Evolutionary conservation across 2,329 filamentous ascomycete genomes (phyloP).

Genomic region (Cercospora nicotianae): DNA sequence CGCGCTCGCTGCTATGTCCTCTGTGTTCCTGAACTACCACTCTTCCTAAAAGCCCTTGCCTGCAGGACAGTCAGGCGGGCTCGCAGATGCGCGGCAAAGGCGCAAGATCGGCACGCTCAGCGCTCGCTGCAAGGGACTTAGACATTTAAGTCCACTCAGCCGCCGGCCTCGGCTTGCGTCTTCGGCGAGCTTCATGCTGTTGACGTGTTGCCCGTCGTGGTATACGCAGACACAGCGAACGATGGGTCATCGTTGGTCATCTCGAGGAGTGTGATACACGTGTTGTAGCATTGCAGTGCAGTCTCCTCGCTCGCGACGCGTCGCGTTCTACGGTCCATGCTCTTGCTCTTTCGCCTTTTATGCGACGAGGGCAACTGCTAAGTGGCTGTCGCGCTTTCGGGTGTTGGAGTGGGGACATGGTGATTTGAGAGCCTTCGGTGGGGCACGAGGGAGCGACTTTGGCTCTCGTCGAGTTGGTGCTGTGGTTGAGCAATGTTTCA

Average conservation of each 20-base stretch:
- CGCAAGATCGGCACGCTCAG: not conserved
- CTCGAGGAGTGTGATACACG: not conserved
- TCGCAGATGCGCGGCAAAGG: not conserved
- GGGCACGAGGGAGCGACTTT: not conserved
- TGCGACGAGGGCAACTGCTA: not conserved
- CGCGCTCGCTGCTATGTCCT: not conserved
- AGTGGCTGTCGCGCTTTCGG: not conserved
- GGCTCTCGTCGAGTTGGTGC: not conserved
- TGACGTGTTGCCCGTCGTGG: not conserved
- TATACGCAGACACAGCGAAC: not conserved
- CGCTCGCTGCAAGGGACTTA: conserved; percentile 9
- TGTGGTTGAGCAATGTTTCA: not conserved
- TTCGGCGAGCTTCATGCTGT: conserved; percentile 3
- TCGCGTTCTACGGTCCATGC: not conserved
- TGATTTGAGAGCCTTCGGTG: not conserved
- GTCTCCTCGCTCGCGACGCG: not conserved
- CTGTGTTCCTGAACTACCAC: not conserved
- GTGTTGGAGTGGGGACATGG: not conserved
- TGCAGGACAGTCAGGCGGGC: not conserved
- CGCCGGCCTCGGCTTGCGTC: conserved; percentile 9
- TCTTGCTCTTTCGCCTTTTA: not conserved
- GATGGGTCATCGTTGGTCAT: not conserved
- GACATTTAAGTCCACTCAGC: conserved; percentile 6
- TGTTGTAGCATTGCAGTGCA: not conserved
- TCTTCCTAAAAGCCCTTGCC: not conserved